A percentile compares a stretch with the other conserved stretches of the same genome.
phyloP scores from a whole-genome alignment of 768 basidiomycete genomes.

The Hygrophoropsis aurantiaca region DNA sequence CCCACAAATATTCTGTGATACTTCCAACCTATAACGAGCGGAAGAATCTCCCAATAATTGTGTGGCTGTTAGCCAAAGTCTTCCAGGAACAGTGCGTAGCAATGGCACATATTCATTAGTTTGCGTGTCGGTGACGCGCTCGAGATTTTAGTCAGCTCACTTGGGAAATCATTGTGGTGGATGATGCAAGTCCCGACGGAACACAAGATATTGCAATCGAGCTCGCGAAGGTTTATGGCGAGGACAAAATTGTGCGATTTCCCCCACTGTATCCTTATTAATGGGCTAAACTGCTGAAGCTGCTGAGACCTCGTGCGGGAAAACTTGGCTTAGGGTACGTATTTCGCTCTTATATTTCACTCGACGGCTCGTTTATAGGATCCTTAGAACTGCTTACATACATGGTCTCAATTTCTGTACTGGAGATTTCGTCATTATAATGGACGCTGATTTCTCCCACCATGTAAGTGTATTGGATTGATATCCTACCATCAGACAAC shows the following conservation, averaged over 20 bases:
- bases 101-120: constrained; percentile 1
- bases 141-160: constrained; percentile 53
- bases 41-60: constrained; percentile 84
- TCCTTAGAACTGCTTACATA: constrained; percentile 82
- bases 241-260: constrained; percentile 72
- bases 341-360: neutral
- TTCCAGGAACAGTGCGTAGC: constrained; percentile 72
- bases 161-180: constrained; percentile 91
- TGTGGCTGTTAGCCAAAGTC: constrained; percentile 80
- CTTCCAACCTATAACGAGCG: constrained; percentile 94
- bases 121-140: constrained; percentile 7
- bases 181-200: constrained; percentile 91
- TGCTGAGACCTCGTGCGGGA: constrained; percentile 83
- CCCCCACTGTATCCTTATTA: neutral
- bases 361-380: neutral
- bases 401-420: constrained; percentile 88
- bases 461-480: constrained; percentile 60
- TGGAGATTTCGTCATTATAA: constrained; percentile 93
- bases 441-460: constrained; percentile 97
- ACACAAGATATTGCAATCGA: constrained; percentile 87
- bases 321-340: constrained; percentile 87
- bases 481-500: neutral
- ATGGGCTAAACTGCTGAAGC: constrained; percentile 37
- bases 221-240: constrained; percentile 76
- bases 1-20: constrained; percentile 88